Conservation (phyloP, 495 filamentous ascomycete genomes). For the Lineolata rhizophorae region DNA sequence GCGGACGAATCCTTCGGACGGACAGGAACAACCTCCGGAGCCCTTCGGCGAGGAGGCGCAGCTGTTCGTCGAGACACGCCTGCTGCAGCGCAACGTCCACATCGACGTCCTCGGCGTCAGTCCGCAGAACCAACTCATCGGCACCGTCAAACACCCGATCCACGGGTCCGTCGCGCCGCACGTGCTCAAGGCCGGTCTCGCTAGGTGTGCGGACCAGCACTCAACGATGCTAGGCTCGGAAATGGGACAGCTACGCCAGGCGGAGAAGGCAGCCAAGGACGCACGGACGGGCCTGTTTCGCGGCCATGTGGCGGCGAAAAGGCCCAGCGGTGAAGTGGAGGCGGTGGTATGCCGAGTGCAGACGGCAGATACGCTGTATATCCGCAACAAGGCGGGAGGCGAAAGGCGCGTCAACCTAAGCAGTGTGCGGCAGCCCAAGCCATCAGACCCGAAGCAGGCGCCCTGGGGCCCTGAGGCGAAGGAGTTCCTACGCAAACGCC, state of each 20-base stretch:
- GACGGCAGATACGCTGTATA: constrained; percentile 71
- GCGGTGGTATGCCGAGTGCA: constrained; percentile 66
- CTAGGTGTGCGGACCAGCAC: constrained; percentile 84
- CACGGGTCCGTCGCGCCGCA: constrained; percentile 77
- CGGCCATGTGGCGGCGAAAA: constrained; percentile 41
- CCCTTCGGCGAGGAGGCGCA: constrained; percentile 72
- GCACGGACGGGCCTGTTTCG: constrained; percentile 55
- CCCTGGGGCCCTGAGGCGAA: constrained; percentile 86
- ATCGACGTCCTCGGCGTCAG: constrained; percentile 66
- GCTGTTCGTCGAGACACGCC: constrained; percentile 59
- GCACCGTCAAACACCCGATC: constrained; percentile 54
- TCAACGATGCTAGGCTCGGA: constrained; percentile 66
- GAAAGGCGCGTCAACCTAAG: constrained; percentile 86
- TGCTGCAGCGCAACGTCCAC: constrained; percentile 69
- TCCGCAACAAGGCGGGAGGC: constrained; percentile 57
- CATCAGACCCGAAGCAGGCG: constrained; percentile 54
- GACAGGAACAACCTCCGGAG: constrained; percentile 63
- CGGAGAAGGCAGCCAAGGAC: constrained; percentile 69
- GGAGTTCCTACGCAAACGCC: constrained; percentile 78
- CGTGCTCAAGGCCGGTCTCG: constrained; percentile 68
- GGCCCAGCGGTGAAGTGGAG: constrained; percentile 37
- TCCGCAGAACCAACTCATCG: constrained; percentile 67
- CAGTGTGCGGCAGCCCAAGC: constrained; percentile 80
- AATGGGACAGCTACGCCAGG: constrained; percentile 68
- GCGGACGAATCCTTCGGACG: constrained; percentile 49